Evolutionary conservation across 169 alveolate genomes (phyloP).

Genomic region (Babesia bigemina): DNA sequence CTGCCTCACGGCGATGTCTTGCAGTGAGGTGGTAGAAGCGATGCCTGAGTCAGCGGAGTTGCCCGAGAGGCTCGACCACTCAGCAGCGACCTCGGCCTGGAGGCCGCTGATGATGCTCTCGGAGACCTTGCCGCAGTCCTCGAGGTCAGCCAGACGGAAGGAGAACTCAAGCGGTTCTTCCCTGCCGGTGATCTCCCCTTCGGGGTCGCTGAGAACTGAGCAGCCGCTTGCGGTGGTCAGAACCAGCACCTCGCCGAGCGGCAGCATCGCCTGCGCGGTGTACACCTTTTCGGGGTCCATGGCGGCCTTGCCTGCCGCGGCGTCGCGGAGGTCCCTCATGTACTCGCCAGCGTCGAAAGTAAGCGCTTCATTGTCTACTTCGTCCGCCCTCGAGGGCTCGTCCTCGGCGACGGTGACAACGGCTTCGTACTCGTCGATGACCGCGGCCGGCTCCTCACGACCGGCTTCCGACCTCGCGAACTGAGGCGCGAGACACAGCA

Average conservation of each 20-base stretch:
- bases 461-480: not conserved
- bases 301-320: slow-evolving; percentile 26
- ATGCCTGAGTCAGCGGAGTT: not conserved
- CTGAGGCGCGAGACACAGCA: not conserved
- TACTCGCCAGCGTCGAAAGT: slow-evolving; percentile 3
- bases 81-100: slow-evolving; percentile 37
- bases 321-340: slow-evolving; percentile 49
- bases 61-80: slow-evolving; percentile 25
- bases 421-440: slow-evolving; percentile 26
- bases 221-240: slow-evolving; percentile 70
- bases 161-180: slow-evolving; percentile 51
- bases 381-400: not conserved
- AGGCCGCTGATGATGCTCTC: slow-evolving; percentile 48
- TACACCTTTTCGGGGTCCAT: slow-evolving; percentile 62
- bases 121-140: slow-evolving; percentile 68
- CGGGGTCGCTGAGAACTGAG: slow-evolving; percentile 50
- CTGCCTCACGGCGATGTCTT: slow-evolving; percentile 38
- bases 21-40: slow-evolving; percentile 28
- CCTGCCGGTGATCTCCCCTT: slow-evolving; percentile 12
- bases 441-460: not conserved
- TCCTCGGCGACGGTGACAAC: not conserved
- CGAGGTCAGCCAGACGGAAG: slow-evolving; percentile 59
- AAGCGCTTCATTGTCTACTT: not conserved
- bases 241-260: slow-evolving; percentile 56
- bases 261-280: slow-evolving; percentile 57